These are phyloP conservation scores for Xerocomellus amylosporus DNA, from an alignment of 768 basidiomycete species.

Conservation along the genomic window DNA sequence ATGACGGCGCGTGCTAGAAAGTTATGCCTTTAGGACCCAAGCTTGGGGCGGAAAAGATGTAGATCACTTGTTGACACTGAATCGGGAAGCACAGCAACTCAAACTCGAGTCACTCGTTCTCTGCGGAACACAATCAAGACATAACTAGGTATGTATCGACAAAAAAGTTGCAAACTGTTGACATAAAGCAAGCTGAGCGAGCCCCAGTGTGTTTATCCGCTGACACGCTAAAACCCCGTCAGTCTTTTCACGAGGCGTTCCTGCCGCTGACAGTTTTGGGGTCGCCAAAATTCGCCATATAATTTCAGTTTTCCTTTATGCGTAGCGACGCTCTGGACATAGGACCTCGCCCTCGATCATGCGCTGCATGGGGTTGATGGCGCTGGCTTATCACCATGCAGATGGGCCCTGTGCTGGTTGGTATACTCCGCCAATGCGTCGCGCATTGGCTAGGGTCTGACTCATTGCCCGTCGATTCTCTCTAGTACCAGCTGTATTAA, in stretches of 20 bases:
- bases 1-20: constrained; percentile 11
- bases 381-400: constrained; percentile 10
- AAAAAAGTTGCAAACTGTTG: constrained; percentile 14
- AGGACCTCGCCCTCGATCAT: neutral
- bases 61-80: constrained; percentile 17
- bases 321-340: constrained; percentile 8
- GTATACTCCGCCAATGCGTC: neutral
- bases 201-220: constrained; percentile 7
- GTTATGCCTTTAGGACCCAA: constrained; percentile 10
- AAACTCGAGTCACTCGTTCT: no score
- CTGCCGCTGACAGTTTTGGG: constrained; percentile 35
- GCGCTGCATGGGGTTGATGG: neutral
- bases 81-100: constrained; percentile 11
- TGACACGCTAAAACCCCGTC: constrained; percentile 12
- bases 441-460: constrained; percentile 19
- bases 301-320: neutral
- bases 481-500: constrained; percentile 3
- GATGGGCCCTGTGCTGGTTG: neutral
- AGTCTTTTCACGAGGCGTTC: constrained; percentile 16
- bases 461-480: constrained; percentile 9
- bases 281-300: constrained; percentile 16
- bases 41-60: constrained; percentile 8
- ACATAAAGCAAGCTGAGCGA: constrained; percentile 25
- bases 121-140: constrained; percentile 1
- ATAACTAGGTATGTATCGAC: constrained; percentile 5